Evolutionary conservation across 192 early-diverging fungal genomes (phyloP).

Genomic region (Entomortierella chlamydospora): DNA sequence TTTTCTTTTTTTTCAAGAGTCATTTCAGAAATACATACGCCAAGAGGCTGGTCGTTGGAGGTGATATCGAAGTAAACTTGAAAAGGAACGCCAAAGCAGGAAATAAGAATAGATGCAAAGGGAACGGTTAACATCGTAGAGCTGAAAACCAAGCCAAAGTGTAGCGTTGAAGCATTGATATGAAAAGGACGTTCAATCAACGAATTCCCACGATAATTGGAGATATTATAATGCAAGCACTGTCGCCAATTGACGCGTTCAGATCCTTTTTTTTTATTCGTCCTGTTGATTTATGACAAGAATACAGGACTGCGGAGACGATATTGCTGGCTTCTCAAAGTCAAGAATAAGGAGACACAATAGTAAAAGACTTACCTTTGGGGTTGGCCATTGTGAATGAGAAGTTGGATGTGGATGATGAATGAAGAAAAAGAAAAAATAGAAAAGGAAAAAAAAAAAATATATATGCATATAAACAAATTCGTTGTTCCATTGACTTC

Average conservation of each 20-base stretch:
- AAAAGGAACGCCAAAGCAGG: not conserved
- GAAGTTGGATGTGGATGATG: slow-evolving; percentile 9
- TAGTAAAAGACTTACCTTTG: slow-evolving; percentile 23
- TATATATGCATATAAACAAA: too few species aligned
- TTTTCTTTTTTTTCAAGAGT: not conserved
- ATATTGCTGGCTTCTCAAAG: not conserved
- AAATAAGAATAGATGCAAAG: not conserved
- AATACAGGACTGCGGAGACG: not conserved
- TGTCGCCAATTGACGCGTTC: not conserved
- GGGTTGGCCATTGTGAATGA: slow-evolving; percentile 47
- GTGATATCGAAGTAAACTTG: slow-evolving; percentile 80
- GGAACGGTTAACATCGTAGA: too few species aligned
- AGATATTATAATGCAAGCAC: not conserved
- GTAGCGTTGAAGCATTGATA: too few species aligned
- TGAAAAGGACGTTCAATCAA: too few species aligned
- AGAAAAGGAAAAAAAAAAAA: not conserved
- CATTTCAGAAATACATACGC: slow-evolving; percentile 54
- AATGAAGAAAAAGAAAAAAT: slow-evolving; percentile 16
- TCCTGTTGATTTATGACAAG: not conserved
- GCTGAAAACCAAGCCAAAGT: too few species aligned
- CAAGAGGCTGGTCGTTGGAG: slow-evolving; percentile 56
- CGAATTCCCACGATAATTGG: not conserved
- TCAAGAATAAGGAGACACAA: not conserved
- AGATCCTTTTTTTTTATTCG: not conserved
- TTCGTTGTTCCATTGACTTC: not conserved